phyloP scores from a whole-genome alignment of 2,329 filamentous ascomycete genomes.

The Thelonectria blattea region DNA sequence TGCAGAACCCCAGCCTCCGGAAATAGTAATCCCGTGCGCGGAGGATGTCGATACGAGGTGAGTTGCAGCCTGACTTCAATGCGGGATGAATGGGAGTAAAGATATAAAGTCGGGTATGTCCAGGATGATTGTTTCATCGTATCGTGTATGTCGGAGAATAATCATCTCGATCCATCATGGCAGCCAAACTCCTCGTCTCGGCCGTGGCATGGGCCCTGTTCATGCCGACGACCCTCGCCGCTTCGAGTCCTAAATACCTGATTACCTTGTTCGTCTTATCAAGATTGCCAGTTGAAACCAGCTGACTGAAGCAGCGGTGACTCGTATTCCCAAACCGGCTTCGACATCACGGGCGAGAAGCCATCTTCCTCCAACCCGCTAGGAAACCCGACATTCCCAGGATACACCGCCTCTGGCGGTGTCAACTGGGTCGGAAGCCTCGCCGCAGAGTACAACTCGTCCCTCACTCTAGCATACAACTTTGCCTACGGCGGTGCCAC shows the following conservation, averaged over 20 bases:
- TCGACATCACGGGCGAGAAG: conserved; percentile 57
- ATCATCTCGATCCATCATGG: neutral
- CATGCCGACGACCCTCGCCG: neutral
- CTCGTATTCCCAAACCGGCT: conserved; percentile 51
- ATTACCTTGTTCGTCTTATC: conserved; percentile 28
- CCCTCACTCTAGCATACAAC: conserved; percentile 55
- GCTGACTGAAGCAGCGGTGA: conserved; percentile 36
- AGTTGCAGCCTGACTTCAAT: neutral
- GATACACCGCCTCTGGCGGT: conserved; percentile 56
- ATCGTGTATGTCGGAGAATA: too few species aligned
- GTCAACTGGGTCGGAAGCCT: conserved; percentile 60
- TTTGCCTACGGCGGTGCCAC: conserved; percentile 61
- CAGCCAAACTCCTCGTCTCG: neutral
- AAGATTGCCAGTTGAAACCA: fast-evolving
- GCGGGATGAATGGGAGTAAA: neutral
- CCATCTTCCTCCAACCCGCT: conserved; percentile 62
- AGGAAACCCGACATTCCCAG: conserved; percentile 65
- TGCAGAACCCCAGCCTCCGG: neutral
- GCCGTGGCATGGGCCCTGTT: neutral
- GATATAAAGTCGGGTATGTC: neutral
- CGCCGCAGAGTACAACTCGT: conserved; percentile 53
- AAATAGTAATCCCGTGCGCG: neutral
- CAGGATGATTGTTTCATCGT: too few species aligned
- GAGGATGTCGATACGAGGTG: neutral
- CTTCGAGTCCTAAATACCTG: conserved; percentile 20